Conservation (phyloP, 2,329 filamentous ascomycete genomes). For the Monosporascus sp. region DNA sequence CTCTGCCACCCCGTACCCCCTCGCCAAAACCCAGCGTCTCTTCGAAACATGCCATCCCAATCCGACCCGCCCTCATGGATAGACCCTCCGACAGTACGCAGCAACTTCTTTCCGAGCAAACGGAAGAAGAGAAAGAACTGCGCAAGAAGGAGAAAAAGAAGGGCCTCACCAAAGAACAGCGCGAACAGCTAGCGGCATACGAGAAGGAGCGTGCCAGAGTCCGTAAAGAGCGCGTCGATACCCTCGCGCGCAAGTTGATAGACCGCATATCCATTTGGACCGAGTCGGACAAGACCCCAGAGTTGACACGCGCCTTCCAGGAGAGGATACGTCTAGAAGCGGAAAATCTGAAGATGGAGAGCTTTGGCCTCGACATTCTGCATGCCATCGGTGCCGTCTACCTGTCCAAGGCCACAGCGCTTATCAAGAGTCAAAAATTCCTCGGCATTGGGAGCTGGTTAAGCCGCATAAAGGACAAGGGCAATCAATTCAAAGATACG, state of each 20-base stretch:
- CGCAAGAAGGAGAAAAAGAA: constrained; percentile 81
- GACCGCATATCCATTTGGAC: constrained; percentile 94
- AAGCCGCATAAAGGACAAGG: constrained; percentile 90
- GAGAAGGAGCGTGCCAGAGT: constrained; percentile 80
- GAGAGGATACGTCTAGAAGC: constrained; percentile 93
- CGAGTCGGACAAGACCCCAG: constrained; percentile 83
- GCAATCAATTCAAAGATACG: constrained; percentile 92
- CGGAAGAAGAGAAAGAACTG: constrained; percentile 68
- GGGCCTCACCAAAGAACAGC: constrained; percentile 83
- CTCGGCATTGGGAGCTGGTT: constrained; percentile 95
- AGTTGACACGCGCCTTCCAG: constrained; percentile 85
- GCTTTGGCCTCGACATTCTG: constrained; percentile 91
- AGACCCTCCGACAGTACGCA: constrained; percentile 73
- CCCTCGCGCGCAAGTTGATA: constrained; percentile 75
- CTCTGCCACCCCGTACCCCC: constrained; percentile 29
- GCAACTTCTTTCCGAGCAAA: constrained; percentile 50
- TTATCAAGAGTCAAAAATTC: constrained; percentile 94
- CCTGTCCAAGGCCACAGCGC: constrained; percentile 75
- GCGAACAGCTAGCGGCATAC: constrained; percentile 82
- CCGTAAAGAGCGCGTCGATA: constrained; percentile 85
- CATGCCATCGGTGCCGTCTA: constrained; percentile 94
- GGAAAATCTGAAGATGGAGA: constrained; percentile 99
- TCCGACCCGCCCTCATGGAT: constrained; percentile 84
- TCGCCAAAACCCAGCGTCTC: constrained; percentile 36
- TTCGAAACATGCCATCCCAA: constrained; percentile 53